Evolutionary conservation across 2,329 filamentous ascomycete species (phyloP).

Genomic region (Pseudogymnoascus verrucosus): DNA sequence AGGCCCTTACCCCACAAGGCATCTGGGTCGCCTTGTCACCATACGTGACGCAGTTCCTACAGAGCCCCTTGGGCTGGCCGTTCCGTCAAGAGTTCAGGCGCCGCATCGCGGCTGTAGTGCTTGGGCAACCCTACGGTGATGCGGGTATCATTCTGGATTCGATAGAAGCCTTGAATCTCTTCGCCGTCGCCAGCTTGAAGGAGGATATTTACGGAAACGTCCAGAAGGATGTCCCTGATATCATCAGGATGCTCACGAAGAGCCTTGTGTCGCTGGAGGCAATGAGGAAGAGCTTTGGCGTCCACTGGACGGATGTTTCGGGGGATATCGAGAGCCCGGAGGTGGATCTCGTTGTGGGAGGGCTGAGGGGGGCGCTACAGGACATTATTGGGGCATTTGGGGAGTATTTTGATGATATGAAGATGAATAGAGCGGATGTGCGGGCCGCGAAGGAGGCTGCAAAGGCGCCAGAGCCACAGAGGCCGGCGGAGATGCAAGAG

Average conservation of each 20-base stretch:
- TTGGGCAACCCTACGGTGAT: constrained; percentile 67
- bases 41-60: constrained; percentile 29
- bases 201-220: constrained; percentile 84
- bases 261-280: constrained; percentile 62
- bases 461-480: not conserved
- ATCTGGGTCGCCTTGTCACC: constrained; percentile 32
- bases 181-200: constrained; percentile 64
- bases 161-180: constrained; percentile 56
- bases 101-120: constrained; percentile 56
- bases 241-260: constrained; percentile 64
- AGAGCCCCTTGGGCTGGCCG: constrained; percentile 51
- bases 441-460: constrained; percentile 56
- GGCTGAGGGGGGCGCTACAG: constrained; percentile 56
- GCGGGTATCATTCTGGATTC: constrained; percentile 62
- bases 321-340: constrained; percentile 50
- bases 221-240: constrained; percentile 67
- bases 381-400: constrained; percentile 65
- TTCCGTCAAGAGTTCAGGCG: constrained; percentile 65
- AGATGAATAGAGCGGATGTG: constrained; percentile 63
- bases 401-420: constrained; percentile 62
- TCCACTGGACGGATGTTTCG: constrained; percentile 74
- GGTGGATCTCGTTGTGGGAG: constrained; percentile 60
- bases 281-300: constrained; percentile 50
- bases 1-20: constrained; percentile 43
- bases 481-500: constrained; percentile 23